Conservation (phyloP, 805 yeast genomes). For the Ogataea nakhonphanomensis region DNA sequence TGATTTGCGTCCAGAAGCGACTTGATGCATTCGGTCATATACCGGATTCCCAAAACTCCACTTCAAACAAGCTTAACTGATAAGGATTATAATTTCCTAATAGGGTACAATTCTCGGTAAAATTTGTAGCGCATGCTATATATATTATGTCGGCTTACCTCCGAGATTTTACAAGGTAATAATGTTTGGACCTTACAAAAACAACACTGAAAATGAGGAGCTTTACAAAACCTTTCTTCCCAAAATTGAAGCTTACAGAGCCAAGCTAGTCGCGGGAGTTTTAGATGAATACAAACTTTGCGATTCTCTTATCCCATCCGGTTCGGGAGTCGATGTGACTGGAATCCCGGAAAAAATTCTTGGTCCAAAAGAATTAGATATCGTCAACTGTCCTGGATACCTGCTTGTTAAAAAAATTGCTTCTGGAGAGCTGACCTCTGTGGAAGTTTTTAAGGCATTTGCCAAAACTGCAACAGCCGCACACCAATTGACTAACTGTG, state of each 20-base stretch:
- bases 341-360: constrained; percentile 32
- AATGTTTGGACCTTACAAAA: constrained; percentile 5
- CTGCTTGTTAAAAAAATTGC: constrained; percentile 36
- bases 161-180: too few relatives aligned
- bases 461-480: constrained; percentile 47
- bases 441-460: constrained; percentile 44
- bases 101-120: not conserved
- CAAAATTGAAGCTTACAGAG: constrained; percentile 33
- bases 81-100: not conserved
- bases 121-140: too few relatives aligned
- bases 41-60: too few relatives aligned
- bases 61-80: not conserved
- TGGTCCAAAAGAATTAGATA: constrained; percentile 36
- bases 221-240: constrained; percentile 30
- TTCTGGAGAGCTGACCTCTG: constrained; percentile 37
- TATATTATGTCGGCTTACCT: too few relatives aligned
- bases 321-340: constrained; percentile 24
- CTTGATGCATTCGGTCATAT: too few relatives aligned
- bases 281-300: constrained; percentile 24
- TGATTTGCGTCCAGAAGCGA: too few relatives aligned
- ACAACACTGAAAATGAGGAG: constrained; percentile 22
- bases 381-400: constrained; percentile 39
- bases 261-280: constrained; percentile 27
- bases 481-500: constrained; percentile 49
- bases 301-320: constrained; percentile 15